These are phyloP conservation scores for Alternaria gaisen DNA, from an alignment of 2,329 filamentous ascomycete species.

Conservation along the genomic window DNA sequence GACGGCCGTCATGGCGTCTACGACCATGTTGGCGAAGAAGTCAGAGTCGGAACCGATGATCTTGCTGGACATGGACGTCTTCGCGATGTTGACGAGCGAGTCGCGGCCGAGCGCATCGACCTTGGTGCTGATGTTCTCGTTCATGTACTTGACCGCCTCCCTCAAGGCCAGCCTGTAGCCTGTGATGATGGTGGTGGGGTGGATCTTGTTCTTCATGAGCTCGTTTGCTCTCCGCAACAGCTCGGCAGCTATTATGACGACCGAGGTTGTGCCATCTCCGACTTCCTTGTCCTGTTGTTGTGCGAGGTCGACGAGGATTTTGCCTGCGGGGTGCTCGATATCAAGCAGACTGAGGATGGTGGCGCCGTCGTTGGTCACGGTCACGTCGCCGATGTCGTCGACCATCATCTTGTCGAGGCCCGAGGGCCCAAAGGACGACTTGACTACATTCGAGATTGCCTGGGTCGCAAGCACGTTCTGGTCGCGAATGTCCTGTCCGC, in stretches of 20 bases:
- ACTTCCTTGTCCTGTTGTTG: slow-evolving; percentile 99
- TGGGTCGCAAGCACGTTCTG: slow-evolving; percentile 97
- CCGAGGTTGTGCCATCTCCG: slow-evolving; percentile 96
- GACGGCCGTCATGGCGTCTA: slow-evolving; percentile 94
- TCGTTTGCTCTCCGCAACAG: slow-evolving; percentile 93
- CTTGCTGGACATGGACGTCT: slow-evolving; percentile 99
- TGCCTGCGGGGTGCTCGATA: slow-evolving; percentile 96
- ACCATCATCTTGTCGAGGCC: slow-evolving; percentile 99
- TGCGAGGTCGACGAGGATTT: slow-evolving; percentile 96
- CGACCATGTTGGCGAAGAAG: slow-evolving; percentile 97
- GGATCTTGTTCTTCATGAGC: slow-evolving; percentile 99
- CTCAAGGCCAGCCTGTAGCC: slow-evolving; percentile 94
- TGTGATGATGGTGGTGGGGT: slow-evolving; percentile 98
- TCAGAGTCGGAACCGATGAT: slow-evolving; percentile 96
- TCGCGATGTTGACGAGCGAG: slow-evolving; percentile 91
- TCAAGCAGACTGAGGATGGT: slow-evolving; percentile 95
- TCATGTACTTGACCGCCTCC: slow-evolving; percentile 98
- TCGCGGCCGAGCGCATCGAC: slow-evolving; percentile 91
- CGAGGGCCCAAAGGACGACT: slow-evolving; percentile 96
- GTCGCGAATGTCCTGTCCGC: slow-evolving; percentile 93
- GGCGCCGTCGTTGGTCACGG: slow-evolving; percentile 97
- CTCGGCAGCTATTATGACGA: slow-evolving; percentile 96
- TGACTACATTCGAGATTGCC: slow-evolving; percentile 98
- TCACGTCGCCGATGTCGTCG: slow-evolving; percentile 98
- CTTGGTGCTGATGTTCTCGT: slow-evolving; percentile 96